Conservation (phyloP, 2,329 filamentous ascomycete genomes). For the Stagonosporopsis cucurbitacearum region DNA sequence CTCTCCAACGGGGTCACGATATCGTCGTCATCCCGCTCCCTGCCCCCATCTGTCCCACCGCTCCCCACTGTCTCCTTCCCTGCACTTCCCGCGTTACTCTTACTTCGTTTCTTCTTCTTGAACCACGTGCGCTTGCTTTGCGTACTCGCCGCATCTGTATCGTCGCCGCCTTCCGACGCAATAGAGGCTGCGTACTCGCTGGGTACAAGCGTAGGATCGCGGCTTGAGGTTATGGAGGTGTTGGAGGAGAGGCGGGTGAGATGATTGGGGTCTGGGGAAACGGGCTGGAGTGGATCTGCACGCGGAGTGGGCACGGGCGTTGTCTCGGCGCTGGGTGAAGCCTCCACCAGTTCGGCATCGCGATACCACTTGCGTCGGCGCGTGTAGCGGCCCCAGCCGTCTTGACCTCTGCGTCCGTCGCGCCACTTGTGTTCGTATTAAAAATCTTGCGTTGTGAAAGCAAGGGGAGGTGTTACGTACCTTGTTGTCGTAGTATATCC, state of each 20-base stretch:
- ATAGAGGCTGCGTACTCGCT: conserved; percentile 36
- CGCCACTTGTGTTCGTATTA: conserved; percentile 73
- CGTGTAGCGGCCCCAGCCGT: conserved; percentile 95
- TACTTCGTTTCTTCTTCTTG: conserved; percentile 38
- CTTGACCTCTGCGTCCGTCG: conserved; percentile 79
- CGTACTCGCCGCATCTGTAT: conserved; percentile 40
- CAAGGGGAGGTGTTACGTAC: conserved; percentile 52
- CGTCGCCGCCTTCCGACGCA: conserved; percentile 30
- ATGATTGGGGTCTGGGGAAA: conserved; percentile 29
- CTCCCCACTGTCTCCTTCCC: conserved; percentile 40
- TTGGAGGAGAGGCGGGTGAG: conserved; percentile 33
- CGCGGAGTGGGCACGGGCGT: conserved; percentile 52
- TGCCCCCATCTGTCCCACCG: conserved; percentile 35
- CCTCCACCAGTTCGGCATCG: conserved; percentile 91
- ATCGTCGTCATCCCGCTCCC: conserved; percentile 53
- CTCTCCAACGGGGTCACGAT: conserved; percentile 58
- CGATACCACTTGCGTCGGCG: conserved; percentile 94
- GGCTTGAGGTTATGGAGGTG: conserved; percentile 32
- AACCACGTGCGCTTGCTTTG: conserved; percentile 48
- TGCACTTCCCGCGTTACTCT: conserved; percentile 40
- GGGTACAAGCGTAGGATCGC: conserved; percentile 33
- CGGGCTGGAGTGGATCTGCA: conserved; percentile 39
- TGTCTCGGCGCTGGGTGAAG: conserved; percentile 56
- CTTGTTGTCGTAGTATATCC: conserved; percentile 99
- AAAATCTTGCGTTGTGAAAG: background rate